phyloP scores from a whole-genome alignment of 2,329 filamentous ascomycete genomes.

The Eurotiales sp. region DNA sequence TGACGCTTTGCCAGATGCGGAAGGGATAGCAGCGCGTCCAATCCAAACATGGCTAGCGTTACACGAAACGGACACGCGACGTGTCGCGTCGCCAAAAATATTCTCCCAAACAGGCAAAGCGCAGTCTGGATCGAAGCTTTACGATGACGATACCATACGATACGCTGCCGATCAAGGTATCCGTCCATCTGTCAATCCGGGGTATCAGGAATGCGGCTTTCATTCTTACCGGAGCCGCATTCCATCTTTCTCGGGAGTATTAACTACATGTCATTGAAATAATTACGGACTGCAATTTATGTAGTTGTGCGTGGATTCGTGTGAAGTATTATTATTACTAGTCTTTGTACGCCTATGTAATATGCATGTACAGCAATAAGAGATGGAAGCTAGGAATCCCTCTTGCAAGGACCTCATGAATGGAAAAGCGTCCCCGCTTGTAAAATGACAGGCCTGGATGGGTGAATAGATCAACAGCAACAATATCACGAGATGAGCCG shows the following conservation, averaged over 20 bases:
- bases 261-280: no score
- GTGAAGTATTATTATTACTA: neutral
- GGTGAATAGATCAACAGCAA: neutral
- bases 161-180: neutral
- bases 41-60: neutral
- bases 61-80: neutral
- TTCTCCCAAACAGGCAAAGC: slow-evolving; percentile 1
- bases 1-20: neutral
- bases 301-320: no score
- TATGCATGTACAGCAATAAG: slow-evolving; percentile 12
- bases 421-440: neutral
- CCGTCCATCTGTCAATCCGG: no score
- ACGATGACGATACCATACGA: neutral
- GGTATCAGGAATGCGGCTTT: no score
- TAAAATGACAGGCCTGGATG: neutral
- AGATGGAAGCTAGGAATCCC: neutral
- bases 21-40: neutral
- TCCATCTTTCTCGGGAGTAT: no score
- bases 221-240: no score
- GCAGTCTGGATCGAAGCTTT: no score
- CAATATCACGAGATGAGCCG: neutral
- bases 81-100: neutral
- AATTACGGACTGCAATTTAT: no score
- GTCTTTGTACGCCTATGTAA: slow-evolving; percentile 7
- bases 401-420: neutral